Evolutionary conservation across 352 stramenopile species (phyloP).

Genomic region (Thalassiosira mediterranea): DNA sequence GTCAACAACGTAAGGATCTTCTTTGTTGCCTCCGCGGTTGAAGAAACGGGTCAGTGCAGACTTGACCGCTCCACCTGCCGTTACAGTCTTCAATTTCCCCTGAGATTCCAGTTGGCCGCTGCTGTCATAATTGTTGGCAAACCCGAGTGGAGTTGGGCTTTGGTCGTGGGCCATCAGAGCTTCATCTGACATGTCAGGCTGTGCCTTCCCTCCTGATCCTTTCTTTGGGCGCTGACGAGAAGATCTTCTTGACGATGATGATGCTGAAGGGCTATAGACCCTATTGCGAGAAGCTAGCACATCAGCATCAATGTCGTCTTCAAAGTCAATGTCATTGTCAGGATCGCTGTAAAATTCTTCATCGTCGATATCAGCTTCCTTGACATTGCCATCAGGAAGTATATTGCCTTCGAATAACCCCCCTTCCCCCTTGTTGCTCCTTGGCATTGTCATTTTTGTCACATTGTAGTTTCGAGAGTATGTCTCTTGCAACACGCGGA

Average conservation of each 20-base stretch:
- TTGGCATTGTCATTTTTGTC: constrained; percentile 68
- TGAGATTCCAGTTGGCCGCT: constrained; percentile 41
- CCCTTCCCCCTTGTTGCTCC: constrained; percentile 43
- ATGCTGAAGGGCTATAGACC: constrained; percentile 41
- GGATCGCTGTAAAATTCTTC: constrained; percentile 80
- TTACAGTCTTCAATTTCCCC: constrained; percentile 67
- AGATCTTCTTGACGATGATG: constrained; percentile 28
- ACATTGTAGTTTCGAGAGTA: constrained; percentile 79
- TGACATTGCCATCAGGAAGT: constrained; percentile 53
- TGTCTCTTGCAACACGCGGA: constrained; percentile 75
- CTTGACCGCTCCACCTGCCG: constrained; percentile 81
- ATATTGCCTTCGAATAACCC: constrained; percentile 59
- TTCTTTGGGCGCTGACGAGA: constrained; percentile 49
- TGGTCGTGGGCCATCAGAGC: constrained; percentile 10
- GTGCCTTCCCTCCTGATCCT: constrained; percentile 13
- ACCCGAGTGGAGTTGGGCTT: constrained; percentile 27
- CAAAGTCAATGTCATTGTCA: constrained; percentile 76
- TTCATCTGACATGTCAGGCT: constrained; percentile 26
- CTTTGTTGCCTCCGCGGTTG: constrained; percentile 80
- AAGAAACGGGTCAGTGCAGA: constrained; percentile 84
- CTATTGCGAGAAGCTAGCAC: constrained; percentile 77
- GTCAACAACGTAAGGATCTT: constrained; percentile 89
- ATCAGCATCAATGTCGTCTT: constrained; percentile 80
- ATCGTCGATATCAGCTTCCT: constrained; percentile 69
- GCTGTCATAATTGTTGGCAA: constrained; percentile 45